These are phyloP conservation scores for Huntiella bhutanensis DNA, from an alignment of 2,329 filamentous ascomycete species.

Conservation along the genomic window DNA sequence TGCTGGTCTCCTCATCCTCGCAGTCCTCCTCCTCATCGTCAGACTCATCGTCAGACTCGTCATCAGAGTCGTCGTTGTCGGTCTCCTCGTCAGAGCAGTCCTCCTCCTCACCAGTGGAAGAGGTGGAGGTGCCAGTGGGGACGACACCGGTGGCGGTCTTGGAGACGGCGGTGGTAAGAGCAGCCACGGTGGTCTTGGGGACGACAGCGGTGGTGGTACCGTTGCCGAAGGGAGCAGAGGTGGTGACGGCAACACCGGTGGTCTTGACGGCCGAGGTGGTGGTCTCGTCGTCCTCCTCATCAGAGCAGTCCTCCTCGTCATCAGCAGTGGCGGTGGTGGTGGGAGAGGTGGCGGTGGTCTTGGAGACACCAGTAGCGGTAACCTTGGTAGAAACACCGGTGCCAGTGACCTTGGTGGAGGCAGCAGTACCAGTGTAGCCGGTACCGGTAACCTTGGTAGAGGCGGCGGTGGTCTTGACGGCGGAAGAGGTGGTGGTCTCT, in stretches of 20 bases:
- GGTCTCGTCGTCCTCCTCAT: background rate
- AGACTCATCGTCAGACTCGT: background rate
- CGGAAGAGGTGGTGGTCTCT: background rate
- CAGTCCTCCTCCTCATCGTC: constrained; percentile 1
- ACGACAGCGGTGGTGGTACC: constrained; percentile 4
- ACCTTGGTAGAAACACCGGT: background rate
- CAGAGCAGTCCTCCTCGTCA: background rate
- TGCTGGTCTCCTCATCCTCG: constrained; percentile 1
- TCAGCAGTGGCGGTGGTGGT: background rate
- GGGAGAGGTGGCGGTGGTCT: background rate
- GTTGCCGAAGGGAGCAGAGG: constrained; percentile 2
- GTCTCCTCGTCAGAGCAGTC: constrained; percentile 2
- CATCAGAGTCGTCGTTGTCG: background rate
- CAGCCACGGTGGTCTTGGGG: constrained; percentile 1
- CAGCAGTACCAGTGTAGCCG: background rate
- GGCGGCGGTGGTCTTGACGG: background rate
- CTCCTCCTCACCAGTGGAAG: background rate
- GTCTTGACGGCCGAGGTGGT: background rate
- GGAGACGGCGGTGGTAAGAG: background rate
- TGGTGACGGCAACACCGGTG: background rate
- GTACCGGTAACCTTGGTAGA: background rate
- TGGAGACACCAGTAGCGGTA: background rate
- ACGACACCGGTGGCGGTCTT: background rate
- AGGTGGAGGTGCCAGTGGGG: background rate
- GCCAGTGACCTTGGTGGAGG: background rate